phyloP scores from a whole-genome alignment of 345 rosid species.

The Gossypium ekmanianum region DNA sequence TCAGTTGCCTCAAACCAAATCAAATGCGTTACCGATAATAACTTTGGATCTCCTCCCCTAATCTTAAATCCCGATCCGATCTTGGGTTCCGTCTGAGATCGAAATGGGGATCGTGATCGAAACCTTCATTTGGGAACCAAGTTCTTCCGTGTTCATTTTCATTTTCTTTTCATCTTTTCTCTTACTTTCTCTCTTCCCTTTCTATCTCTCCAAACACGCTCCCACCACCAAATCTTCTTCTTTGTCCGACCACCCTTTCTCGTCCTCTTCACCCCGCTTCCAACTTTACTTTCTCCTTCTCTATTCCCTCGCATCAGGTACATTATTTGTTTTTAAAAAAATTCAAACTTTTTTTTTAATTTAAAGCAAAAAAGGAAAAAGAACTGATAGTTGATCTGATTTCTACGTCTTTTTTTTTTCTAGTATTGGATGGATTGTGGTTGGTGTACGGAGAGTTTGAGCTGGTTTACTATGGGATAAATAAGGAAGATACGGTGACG shows the following conservation, averaged over 20 bases:
- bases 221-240: constrained; percentile 27
- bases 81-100: constrained; percentile 17
- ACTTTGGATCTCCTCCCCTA: not conserved
- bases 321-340: not conserved
- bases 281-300: constrained; percentile 63
- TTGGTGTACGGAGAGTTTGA: constrained; percentile 77
- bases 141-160: constrained; percentile 46
- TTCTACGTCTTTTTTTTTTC: not conserved
- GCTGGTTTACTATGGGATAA: constrained; percentile 36
- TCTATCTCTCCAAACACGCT: constrained; percentile 30
- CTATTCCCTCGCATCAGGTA: constrained; percentile 78
- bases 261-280: constrained; percentile 49
- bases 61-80: not conserved
- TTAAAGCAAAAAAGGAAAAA: not conserved
- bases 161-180: constrained; percentile 50
- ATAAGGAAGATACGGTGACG: constrained; percentile 50
- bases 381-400: not conserved
- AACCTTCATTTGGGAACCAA: constrained; percentile 71
- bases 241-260: constrained; percentile 41
- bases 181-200: constrained; percentile 50
- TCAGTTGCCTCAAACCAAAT: not conserved
- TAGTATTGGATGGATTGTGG: constrained; percentile 79
- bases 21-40: not conserved
- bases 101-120: constrained; percentile 67
- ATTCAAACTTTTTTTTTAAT: not conserved